Evolutionary conservation across 2,329 filamentous ascomycete species (phyloP), one percentile per base, ranked within the genome.

Genomic region (Blumeria graminis): DNA sequence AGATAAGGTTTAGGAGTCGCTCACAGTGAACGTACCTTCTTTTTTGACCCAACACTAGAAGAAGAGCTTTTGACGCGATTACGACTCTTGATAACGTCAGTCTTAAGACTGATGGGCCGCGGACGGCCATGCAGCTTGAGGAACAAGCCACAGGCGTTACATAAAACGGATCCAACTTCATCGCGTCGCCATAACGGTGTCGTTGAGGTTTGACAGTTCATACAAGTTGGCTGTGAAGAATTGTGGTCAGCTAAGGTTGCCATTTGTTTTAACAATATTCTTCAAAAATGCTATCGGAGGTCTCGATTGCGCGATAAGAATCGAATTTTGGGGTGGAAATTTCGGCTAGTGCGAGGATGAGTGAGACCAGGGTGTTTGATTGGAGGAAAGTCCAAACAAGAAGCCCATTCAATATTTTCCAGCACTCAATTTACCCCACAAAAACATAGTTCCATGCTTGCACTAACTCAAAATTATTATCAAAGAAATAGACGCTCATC

Each of bases 11-110:
- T 28, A 28, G 22, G 22, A 28, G 22, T 28, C 22, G 1, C 22
- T 28, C 22, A 28, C 22, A 28, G 4, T 56, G 45, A 41, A 34
- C 11, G 65, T 72, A 87, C 86, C 81, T 93, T 94, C 70, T 88
- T 81, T 69, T 82, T 89, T 65, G 86, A 84, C 51, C 82, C 80
- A 60, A 89, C 77, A 2, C 74, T 86, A 8, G 84, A 79, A 56
- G 78, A 77, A 69, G 80, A 78, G 33, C 88, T 92, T 75, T 96
- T 96, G 63, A 96, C 90, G 61, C 92, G 82, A 71, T 98, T 98
- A 65, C 92, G 87, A 73, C 89, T 95, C 75, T 98, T 98, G 73
- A 98, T 98, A 63, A 96, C 90, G 74, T 98, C 92, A 53, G 92
- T 96, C 76, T 98, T 98, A 64, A 98, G 77, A 64, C 86, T 94